A percentile compares a stretch with the other conserved stretches of the same genome.
phyloP scores from a whole-genome alignment of 352 stramenopile species.

The Phytophthora citricola region DNA sequence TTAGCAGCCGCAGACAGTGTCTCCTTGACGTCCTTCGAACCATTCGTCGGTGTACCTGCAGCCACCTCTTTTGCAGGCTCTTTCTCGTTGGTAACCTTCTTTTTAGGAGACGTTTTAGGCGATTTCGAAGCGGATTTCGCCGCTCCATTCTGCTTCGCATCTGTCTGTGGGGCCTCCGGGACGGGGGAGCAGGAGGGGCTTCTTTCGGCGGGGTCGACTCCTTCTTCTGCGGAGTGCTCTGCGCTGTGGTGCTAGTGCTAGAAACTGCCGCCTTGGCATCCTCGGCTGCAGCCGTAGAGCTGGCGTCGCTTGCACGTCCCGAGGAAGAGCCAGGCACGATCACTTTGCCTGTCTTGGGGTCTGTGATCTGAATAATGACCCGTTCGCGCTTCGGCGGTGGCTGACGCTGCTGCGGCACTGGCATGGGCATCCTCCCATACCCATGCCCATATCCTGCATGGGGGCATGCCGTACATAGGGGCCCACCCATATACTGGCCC shows the following conservation, averaged over 20 bases:
- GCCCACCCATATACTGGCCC: slow-evolving; percentile 46
- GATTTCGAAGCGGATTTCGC: slow-evolving; percentile 25
- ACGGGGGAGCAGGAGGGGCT: slow-evolving; percentile 3
- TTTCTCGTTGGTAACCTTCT: slow-evolving; percentile 24
- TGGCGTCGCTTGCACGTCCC: slow-evolving; percentile 15
- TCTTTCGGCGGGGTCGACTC: slow-evolving; percentile 18
- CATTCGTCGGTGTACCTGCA: slow-evolving; percentile 12
- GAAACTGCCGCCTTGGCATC: slow-evolving; percentile 25
- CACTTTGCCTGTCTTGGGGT: slow-evolving; percentile 57
- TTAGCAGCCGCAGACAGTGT: slow-evolving; percentile 1
- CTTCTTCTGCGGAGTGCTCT: slow-evolving; percentile 47
- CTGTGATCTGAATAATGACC: slow-evolving; percentile 39
- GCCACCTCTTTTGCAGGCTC: slow-evolving; percentile 9
- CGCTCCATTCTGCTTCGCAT: slow-evolving; percentile 35
- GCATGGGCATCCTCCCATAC: slow-evolving; percentile 46
- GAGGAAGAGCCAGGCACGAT: slow-evolving; percentile 42
- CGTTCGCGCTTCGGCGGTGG: slow-evolving; percentile 56
- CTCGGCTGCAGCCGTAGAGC: slow-evolving; percentile 20
- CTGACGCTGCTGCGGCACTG: slow-evolving; percentile 44
- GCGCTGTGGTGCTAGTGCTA: slow-evolving; percentile 31
- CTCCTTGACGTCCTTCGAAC: slow-evolving; percentile 11
- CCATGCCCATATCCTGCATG: slow-evolving; percentile 56
- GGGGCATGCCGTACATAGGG: slow-evolving; percentile 56
- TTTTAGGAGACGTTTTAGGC: slow-evolving; percentile 26
- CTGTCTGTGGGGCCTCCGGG: slow-evolving; percentile 10